A percentile compares a stretch with the other conserved stretches of the same genome.
These are phyloP conservation scores for Spathaspora sp. DNA, from an alignment of 1,139 yeast genomes.

Conservation along the genomic window DNA sequence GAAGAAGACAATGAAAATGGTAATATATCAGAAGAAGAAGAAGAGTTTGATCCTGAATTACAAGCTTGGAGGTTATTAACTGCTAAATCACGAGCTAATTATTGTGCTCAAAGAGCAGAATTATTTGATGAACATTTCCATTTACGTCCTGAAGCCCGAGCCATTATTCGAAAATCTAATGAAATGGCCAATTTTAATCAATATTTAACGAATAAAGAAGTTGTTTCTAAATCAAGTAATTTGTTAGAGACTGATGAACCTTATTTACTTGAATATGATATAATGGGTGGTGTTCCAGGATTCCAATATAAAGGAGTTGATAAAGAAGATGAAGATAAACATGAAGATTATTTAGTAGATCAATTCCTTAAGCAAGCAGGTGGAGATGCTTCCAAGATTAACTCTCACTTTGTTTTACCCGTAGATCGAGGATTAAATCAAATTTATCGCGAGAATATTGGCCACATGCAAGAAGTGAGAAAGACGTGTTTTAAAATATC, in stretches of 20 bases:
- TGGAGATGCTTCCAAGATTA: slow-evolving; percentile 27
- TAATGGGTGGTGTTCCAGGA: slow-evolving; percentile 77
- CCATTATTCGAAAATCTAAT: slow-evolving; percentile 58
- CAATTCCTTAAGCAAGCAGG: slow-evolving; percentile 30
- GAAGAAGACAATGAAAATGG: slow-evolving; percentile 14
- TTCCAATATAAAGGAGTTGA: slow-evolving; percentile 52
- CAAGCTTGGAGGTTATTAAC: slow-evolving; percentile 82
- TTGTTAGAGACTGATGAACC: slow-evolving; percentile 63
- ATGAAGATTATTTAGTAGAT: slow-evolving; percentile 52
- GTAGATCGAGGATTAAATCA: slow-evolving; percentile 59
- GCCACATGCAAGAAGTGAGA: slow-evolving; percentile 83
- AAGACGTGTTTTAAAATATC: slow-evolving; percentile 87
- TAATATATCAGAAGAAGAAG: slow-evolving; percentile 47
- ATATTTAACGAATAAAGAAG: slow-evolving; percentile 45
- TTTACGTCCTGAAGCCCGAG: slow-evolving; percentile 66
- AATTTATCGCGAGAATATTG: slow-evolving; percentile 63
- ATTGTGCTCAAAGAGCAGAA: slow-evolving; percentile 67
- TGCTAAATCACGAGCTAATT: slow-evolving; percentile 74
- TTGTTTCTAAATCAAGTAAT: slow-evolving; percentile 41
- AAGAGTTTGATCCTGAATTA: slow-evolving; percentile 61
- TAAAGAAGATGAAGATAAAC: slow-evolving; percentile 42
- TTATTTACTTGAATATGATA: slow-evolving; percentile 80
- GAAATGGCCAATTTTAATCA: slow-evolving; percentile 58
- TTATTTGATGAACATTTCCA: slow-evolving; percentile 58
- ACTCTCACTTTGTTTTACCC: slow-evolving; percentile 34